Evolutionary conservation across 2,329 filamentous ascomycete species (phyloP).

Genomic region (Bipolaris cookei): DNA sequence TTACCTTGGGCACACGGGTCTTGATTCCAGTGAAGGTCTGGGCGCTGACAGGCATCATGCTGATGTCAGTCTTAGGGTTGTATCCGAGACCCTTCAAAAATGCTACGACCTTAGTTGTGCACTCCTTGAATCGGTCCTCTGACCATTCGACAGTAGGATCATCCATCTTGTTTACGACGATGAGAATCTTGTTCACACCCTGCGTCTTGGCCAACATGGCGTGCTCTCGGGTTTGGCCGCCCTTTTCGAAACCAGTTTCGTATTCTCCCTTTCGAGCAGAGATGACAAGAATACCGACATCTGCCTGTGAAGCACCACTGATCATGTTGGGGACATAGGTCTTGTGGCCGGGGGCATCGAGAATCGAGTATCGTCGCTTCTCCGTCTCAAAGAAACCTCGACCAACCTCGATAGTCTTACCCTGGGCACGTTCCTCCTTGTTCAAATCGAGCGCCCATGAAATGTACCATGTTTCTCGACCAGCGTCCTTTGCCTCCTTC

Average conservation of each 20-base stretch:
- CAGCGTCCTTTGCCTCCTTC: constrained; percentile 91
- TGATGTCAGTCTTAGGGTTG: constrained; percentile 90
- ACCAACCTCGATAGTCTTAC: constrained; percentile 97
- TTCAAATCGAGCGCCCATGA: constrained; percentile 98
- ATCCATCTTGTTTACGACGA: constrained; percentile 97
- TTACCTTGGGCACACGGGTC: constrained; percentile 70
- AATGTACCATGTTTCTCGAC: constrained; percentile 97
- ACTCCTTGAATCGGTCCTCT: constrained; percentile 90
- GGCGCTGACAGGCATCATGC: constrained; percentile 95
- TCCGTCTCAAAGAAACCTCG: constrained; percentile 93
- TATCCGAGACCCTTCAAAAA: constrained; percentile 94
- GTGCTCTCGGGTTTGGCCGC: constrained; percentile 96
- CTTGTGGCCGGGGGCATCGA: constrained; percentile 97
- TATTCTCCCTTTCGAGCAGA: constrained; percentile 98
- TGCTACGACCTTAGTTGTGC: constrained; percentile 81
- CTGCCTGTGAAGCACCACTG: constrained; percentile 72
- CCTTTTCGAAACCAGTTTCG: constrained; percentile 96
- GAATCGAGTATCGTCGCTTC: constrained; percentile 92
- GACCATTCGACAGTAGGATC: constrained; percentile 96
- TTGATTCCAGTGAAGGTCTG: constrained; percentile 88
- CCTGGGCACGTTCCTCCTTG: constrained; percentile 93
- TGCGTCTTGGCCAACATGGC: constrained; percentile 98
- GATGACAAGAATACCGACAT: constrained; percentile 89
- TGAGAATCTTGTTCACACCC: constrained; percentile 93
- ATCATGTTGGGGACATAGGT: constrained; percentile 99